Conservation (phyloP, 208 protist genomes). For the Acanthamoeba triangularis region DNA sequence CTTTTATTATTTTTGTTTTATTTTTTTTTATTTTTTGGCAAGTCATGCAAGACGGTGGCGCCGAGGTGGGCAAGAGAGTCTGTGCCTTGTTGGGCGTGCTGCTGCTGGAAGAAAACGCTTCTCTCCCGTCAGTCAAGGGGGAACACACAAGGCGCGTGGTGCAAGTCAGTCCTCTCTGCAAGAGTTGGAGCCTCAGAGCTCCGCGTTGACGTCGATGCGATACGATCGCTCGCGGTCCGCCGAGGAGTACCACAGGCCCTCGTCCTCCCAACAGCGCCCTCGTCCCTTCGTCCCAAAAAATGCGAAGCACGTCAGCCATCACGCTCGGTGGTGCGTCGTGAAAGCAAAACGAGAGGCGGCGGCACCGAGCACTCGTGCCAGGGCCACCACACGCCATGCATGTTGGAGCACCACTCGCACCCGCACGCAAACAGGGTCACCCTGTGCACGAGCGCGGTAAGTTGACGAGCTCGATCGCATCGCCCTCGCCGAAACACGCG, state of each 20-base stretch:
- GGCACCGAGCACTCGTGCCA: conserved; percentile 37
- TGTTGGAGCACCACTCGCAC: conserved; percentile 20
- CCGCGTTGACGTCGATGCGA: conserved; percentile 2
- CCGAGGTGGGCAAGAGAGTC: no score
- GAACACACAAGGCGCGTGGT: no score
- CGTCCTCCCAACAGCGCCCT: conserved; percentile 35
- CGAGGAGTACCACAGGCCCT: conserved; percentile 4
- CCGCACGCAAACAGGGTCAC: not conserved
- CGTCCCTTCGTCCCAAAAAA: not conserved
- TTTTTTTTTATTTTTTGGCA: no score
- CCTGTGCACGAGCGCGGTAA: no score
- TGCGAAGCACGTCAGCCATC: not conserved
- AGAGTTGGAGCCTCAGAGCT: not conserved
- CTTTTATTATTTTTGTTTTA: no score
- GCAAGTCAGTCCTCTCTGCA: not conserved
- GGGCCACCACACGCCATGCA: conserved; percentile 39
- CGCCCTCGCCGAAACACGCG: not conserved
- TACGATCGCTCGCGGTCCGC: not conserved
- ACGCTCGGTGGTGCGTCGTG: not conserved
- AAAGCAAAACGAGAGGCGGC: not conserved
- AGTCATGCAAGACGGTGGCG: no score
- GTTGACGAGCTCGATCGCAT: not conserved
- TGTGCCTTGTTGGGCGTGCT: no score
- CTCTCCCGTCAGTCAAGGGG: no score
- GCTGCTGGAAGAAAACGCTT: not conserved